A percentile compares a stretch with the other conserved stretches of the same genome.
These are phyloP conservation scores for Oryza punctata DNA, from an alignment of 176 grass and related monocot genomes.

Conservation along the genomic window DNA sequence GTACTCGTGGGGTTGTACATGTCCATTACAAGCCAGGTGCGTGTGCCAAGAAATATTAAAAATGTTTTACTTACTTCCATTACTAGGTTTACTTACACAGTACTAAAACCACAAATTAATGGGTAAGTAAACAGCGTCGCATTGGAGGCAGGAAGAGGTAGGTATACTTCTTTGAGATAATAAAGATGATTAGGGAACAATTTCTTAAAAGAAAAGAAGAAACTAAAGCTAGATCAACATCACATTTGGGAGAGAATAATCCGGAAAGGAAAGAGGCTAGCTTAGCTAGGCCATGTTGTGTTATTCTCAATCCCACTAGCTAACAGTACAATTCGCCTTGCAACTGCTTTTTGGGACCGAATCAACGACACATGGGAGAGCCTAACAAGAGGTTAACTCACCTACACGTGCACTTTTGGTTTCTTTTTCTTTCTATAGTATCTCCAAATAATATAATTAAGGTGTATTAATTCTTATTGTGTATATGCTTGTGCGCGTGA, in stretches of 20 bases:
- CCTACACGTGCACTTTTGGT: conserved; percentile 8
- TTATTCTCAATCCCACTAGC: conserved; percentile 79
- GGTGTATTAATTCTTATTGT: background rate
- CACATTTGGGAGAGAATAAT: conserved; percentile 63
- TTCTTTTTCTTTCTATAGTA: background rate
- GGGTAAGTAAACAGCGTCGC: background rate
- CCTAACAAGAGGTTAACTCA: conserved; percentile 44
- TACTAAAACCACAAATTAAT: background rate
- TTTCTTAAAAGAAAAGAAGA: conserved; percentile 34
- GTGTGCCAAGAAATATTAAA: too few relatives aligned
- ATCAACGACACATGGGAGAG: conserved; percentile 59
- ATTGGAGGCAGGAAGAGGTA: background rate
- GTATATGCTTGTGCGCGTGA: background rate
- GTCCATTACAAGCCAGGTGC: too few relatives aligned
- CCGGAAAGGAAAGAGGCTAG: conserved; percentile 55
- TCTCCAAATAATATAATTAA: background rate
- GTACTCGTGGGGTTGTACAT: too few relatives aligned
- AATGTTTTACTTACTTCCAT: too few relatives aligned
- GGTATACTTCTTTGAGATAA: conserved; percentile 9
- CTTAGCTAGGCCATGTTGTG: conserved; percentile 58
- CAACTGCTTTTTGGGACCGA: conserved; percentile 82
- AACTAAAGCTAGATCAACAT: conserved; percentile 37
- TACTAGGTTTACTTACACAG: too few relatives aligned
- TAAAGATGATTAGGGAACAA: background rate
- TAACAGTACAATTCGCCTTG: conserved; percentile 52